Conservation (phyloP, 306 rosid species). For the cucumber (Cucumis sativus) region Cucumber_9930_V3 NC_026660.2:25412001-25412500, state of each 20-base stretch:
- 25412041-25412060: conserved; percentile 68
- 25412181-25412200: conserved; percentile 54
- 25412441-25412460: background rate
- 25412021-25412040: conserved; percentile 68
- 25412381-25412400: background rate
- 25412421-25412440: background rate
- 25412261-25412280: conserved; percentile 5
- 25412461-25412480: background rate
- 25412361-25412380: background rate
- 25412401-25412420: background rate
- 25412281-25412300: background rate
- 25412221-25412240: conserved; percentile 67
- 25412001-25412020: conserved; percentile 3
- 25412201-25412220: conserved; percentile 46
- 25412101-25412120: conserved; percentile 29
- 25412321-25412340: background rate
- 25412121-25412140: conserved; percentile 32
- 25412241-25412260: conserved; percentile 61
- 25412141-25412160: conserved; percentile 62
- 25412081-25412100: conserved; percentile 19
- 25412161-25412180: conserved; percentile 53
- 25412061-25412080: conserved; percentile 23
- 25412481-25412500: background rate
- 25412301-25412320: background rate
- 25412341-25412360: background rate